These are phyloP conservation scores for Naganishia vaughanmartiniae DNA, from an alignment of 768 basidiomycete genomes.

Conservation along the genomic window DNA sequence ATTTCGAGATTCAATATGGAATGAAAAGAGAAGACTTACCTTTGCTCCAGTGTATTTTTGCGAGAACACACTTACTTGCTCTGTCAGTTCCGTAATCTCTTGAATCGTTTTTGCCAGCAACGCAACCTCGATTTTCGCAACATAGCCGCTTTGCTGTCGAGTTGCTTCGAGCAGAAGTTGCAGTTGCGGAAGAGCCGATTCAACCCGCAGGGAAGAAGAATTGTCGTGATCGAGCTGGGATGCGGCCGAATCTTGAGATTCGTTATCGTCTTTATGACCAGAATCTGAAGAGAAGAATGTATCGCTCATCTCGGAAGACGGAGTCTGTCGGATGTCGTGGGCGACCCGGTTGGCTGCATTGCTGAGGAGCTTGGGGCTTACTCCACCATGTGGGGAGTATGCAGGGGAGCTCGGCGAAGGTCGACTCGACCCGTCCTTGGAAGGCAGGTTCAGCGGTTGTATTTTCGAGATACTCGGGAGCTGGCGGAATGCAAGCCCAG, in stretches of 20 bases:
- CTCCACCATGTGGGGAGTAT: background rate
- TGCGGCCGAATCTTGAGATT: conserved; percentile 35
- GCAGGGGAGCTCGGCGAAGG: conserved; percentile 9
- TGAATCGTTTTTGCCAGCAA: conserved; percentile 69
- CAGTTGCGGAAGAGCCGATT: conserved; percentile 36
- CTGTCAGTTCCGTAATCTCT: conserved; percentile 65
- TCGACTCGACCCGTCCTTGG: conserved; percentile 13
- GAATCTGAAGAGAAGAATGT: conserved; percentile 7
- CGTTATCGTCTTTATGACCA: background rate
- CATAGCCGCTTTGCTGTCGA: conserved; percentile 54
- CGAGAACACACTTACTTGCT: conserved; percentile 65
- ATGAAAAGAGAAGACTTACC: conserved; percentile 55
- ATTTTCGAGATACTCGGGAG: conserved; percentile 4
- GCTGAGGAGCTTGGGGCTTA: background rate
- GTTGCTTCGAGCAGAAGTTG: conserved; percentile 40
- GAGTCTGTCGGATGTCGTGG: background rate
- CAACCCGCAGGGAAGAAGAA: background rate
- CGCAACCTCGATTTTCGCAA: conserved; percentile 61
- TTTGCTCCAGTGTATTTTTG: conserved; percentile 79
- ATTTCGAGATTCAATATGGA: background rate
- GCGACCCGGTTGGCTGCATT: background rate
- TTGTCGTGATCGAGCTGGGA: conserved; percentile 29
- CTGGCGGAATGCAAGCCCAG: background rate
- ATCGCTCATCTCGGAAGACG: conserved; percentile 2
- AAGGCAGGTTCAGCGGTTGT: conserved; percentile 1